Evolutionary conservation across 208 protist genomes (phyloP).

Genomic region (Leishmania gerbilli): DNA sequence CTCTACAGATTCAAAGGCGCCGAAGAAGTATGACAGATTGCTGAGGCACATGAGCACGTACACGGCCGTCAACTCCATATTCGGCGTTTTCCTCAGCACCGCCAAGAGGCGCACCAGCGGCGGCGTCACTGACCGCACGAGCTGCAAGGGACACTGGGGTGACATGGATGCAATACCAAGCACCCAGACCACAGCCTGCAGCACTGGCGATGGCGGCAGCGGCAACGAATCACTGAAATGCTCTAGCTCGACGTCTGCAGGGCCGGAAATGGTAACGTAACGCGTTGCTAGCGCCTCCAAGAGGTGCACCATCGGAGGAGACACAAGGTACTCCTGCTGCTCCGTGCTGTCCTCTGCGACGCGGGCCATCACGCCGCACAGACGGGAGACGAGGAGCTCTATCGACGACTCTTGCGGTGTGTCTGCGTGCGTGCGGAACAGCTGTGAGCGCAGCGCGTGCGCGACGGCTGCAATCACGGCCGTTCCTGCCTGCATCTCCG

Average conservation of each 20-base stretch:
- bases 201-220: conserved; percentile 30
- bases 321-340: conserved; percentile 43
- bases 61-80: conserved; percentile 48
- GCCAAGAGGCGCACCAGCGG: conserved; percentile 51
- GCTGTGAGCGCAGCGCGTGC: conserved; percentile 34
- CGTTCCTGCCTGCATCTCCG: conserved; percentile 29
- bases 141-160: conserved; percentile 41
- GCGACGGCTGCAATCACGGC: conserved; percentile 38
- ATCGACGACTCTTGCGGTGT: conserved; percentile 12
- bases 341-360: conserved; percentile 35
- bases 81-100: conserved; percentile 34
- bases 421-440: neutral
- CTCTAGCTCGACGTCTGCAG: neutral
- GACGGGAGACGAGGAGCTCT: conserved; percentile 47
- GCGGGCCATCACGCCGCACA: conserved; percentile 43
- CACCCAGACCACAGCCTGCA: conserved; percentile 73
- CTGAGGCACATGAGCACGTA: conserved; percentile 84
- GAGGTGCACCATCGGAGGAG: conserved; percentile 18
- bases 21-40: conserved; percentile 84
- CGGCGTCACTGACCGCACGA: conserved; percentile 48
- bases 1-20: conserved; percentile 42
- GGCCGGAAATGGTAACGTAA: conserved; percentile 15
- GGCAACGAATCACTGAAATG: neutral
- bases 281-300: conserved; percentile 20
- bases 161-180: conserved; percentile 66